phyloP scores from a whole-genome alignment of 2,329 filamentous ascomycete species.

The Pochonia chlamydosporia region DNA sequence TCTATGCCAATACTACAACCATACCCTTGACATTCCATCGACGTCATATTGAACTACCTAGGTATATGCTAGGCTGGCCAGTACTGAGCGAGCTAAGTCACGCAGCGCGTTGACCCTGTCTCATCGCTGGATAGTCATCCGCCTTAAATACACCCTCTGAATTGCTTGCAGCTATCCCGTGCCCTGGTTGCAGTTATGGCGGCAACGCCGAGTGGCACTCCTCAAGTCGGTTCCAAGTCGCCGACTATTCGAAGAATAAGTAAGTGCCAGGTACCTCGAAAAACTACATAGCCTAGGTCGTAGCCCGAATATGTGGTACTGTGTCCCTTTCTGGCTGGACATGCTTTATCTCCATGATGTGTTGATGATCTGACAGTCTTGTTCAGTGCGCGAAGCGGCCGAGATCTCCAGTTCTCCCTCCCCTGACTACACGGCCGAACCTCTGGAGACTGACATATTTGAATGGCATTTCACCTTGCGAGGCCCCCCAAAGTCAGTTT shows the following conservation, averaged over 20 bases:
- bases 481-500: slow-evolving; percentile 77
- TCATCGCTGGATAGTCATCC: too few species aligned
- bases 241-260: slow-evolving; percentile 81
- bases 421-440: slow-evolving; percentile 77
- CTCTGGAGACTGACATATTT: slow-evolving; percentile 85
- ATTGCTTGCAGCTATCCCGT: not conserved
- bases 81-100: too few species aligned
- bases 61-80: too few species aligned
- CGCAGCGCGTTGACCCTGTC: too few species aligned
- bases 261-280: too few species aligned
- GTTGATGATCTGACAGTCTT: not conserved
- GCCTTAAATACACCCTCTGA: too few species aligned
- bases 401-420: slow-evolving; percentile 79
- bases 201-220: slow-evolving; percentile 16
- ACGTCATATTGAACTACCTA: too few species aligned
- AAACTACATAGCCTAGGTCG: too few species aligned
- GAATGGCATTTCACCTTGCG: slow-evolving; percentile 99
- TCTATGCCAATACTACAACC: too few species aligned
- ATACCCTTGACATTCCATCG: too few species aligned
- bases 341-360: slow-evolving; percentile 2
- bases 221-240: slow-evolving; percentile 64
- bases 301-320: too few species aligned
- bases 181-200: slow-evolving; percentile 1
- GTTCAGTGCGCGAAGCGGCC: slow-evolving; percentile 76
- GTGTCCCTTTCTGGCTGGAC: not conserved